phyloP scores from a whole-genome alignment of 2,329 filamentous ascomycete species.

The Didymella exigua region DNA sequence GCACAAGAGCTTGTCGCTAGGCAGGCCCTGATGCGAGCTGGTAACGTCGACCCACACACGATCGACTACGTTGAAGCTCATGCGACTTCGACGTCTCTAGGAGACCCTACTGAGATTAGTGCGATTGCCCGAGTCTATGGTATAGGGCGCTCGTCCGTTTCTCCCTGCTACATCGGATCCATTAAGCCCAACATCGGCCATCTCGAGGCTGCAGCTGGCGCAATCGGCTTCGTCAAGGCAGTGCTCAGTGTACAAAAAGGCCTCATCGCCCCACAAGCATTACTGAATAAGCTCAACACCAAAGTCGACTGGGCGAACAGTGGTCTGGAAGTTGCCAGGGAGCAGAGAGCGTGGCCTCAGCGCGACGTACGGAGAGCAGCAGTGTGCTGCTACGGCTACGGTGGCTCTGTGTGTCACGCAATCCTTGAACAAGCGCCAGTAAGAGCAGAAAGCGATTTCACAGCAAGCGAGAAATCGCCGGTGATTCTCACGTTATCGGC shows the following conservation, averaged over 20 bases:
- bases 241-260: slow-evolving; percentile 48
- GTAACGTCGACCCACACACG: slow-evolving; percentile 8
- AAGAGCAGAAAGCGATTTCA: background rate
- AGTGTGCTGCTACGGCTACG: slow-evolving; percentile 55
- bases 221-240: slow-evolving; percentile 48
- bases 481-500: slow-evolving; percentile 36
- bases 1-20: slow-evolving; percentile 39
- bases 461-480: background rate
- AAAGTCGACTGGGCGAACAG: slow-evolving; percentile 34
- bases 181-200: slow-evolving; percentile 51
- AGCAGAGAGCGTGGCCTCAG: slow-evolving; percentile 26
- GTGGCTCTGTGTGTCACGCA: slow-evolving; percentile 51
- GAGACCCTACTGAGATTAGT: slow-evolving; percentile 39
- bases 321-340: slow-evolving; percentile 11
- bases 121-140: slow-evolving; percentile 23
- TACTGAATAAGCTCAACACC: slow-evolving; percentile 40
- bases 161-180: slow-evolving; percentile 18
- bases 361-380: slow-evolving; percentile 42
- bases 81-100: slow-evolving; percentile 63
- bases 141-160: background rate
- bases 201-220: slow-evolving; percentile 47
- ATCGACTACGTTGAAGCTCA: slow-evolving; percentile 28
- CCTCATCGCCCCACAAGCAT: slow-evolving; percentile 34
- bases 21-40: slow-evolving; percentile 13
- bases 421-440: slow-evolving; percentile 48